Evolutionary conservation across 208 protist species (phyloP), one percentile per base, ranked within the genome.

Genomic region (Leishmania lainsoni): DNA sequence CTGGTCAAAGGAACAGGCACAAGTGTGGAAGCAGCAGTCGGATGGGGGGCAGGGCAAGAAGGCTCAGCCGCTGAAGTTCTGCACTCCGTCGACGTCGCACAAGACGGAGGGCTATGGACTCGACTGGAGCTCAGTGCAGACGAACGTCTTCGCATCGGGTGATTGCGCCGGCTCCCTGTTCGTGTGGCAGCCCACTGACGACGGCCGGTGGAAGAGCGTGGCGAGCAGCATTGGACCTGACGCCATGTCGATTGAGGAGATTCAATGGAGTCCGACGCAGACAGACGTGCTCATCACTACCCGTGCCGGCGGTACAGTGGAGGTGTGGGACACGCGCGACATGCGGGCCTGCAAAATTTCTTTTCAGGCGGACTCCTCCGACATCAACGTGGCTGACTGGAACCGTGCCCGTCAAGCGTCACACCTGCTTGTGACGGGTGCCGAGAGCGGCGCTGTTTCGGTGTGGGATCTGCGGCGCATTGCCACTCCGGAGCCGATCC

Each of bases 371-470:
- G 93, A 95, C 78, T 83, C 90, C 49, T 90, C 87, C 14, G 99
- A 99, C 87, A 99, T 99, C 77, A 99, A 99, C 90, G 99, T 99
- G 54, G 97, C 99, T 49, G 95, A 97, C 42, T 99, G 99, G 98
- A 99, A 99, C 91, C 89, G 82, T 66, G 92, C 88, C 9, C 88
- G 88, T 22, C 89, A 93, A 85, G 92, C 92, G 10, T 96, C 93
- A 32, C 98, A 99, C 84, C 90, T 99, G 45, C 87, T 99, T n/a
- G 97, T 95, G 39, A 99, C 98, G 3, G 99, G 99, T 51, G 95
- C 94, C 49, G 99, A 99, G 84, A 98, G 98, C 83, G 99, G 99
- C 66, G 92, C 91, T 12, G 98, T 99, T 52, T 93, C 95, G 29
- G 91, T 99, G 49, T 99, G 99, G 99, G 99, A 99, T 86, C 87